phyloP scores from a whole-genome alignment of 805 yeast genomes.

The Candida succiphila region DNA sequence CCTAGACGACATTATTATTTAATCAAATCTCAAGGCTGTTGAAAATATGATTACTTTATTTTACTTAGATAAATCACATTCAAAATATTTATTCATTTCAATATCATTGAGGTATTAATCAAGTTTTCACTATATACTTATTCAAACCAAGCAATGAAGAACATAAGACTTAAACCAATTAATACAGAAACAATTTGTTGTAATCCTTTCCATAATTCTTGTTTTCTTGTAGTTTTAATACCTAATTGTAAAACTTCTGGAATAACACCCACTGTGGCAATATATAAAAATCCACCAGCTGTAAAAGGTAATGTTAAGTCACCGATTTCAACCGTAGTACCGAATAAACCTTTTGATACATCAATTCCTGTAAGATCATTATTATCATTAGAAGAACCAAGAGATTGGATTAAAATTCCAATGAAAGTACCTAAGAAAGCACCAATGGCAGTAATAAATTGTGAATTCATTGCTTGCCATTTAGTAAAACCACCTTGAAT shows the following conservation, averaged over 20 bases:
- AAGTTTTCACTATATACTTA: too few species aligned
- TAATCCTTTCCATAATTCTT: slow-evolving; percentile 29
- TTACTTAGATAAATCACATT: too few species aligned
- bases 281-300: slow-evolving; percentile 68
- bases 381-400: slow-evolving; percentile 11
- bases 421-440: slow-evolving; percentile 56
- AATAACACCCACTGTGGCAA: slow-evolving; percentile 65
- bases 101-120: too few species aligned
- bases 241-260: slow-evolving; percentile 54
- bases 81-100: too few species aligned
- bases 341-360: slow-evolving; percentile 29
- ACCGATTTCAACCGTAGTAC: slow-evolving; percentile 38
- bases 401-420: slow-evolving; percentile 47
- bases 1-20: too few species aligned
- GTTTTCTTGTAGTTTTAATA: slow-evolving; percentile 22
- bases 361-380: slow-evolving; percentile 1
- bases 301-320: slow-evolving; percentile 60
- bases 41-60: too few species aligned
- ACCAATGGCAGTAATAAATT: slow-evolving; percentile 55
- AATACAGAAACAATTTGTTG: slow-evolving; percentile 39
- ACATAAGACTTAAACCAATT: slow-evolving; percentile 52
- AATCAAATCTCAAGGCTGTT: too few species aligned
- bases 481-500: slow-evolving; percentile 61
- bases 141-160: slow-evolving; percentile 37
- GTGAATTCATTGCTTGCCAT: slow-evolving; percentile 57